phyloP scores from a whole-genome alignment of 1,139 yeast species.

The Debaryomyces robertsiae region DNA sequence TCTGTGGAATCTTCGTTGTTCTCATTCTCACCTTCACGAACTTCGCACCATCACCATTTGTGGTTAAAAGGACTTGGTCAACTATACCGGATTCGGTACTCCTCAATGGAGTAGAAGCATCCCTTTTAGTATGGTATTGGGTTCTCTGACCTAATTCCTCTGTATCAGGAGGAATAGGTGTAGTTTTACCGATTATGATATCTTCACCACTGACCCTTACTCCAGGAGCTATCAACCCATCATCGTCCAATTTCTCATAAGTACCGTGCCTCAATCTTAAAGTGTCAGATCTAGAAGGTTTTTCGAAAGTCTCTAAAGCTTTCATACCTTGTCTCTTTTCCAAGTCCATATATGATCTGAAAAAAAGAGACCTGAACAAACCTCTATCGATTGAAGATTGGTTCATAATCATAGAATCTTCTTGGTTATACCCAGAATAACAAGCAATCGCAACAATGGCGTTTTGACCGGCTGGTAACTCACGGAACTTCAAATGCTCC shows the following conservation, averaged over 20 bases:
- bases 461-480: constrained; percentile 98
- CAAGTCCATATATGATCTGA: constrained; percentile 97
- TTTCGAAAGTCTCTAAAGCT: constrained; percentile 92
- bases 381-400: constrained; percentile 98
- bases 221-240: constrained; percentile 97
- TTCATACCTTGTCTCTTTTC: constrained; percentile 99
- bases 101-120: constrained; percentile 96
- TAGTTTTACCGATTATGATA: constrained; percentile 96
- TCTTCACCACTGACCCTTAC: constrained; percentile 98
- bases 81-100: constrained; percentile 98
- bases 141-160: constrained; percentile 99
- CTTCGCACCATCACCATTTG: constrained; percentile 96
- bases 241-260: constrained; percentile 96
- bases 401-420: constrained; percentile 99
- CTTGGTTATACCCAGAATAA: constrained; percentile 98
- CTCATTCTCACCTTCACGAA: constrained; percentile 98
- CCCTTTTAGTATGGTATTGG: constrained; percentile 96
- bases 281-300: constrained; percentile 93
- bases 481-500: constrained; percentile 97
- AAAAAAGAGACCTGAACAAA: constrained; percentile 89
- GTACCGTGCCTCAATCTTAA: constrained; percentile 96
- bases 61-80: constrained; percentile 93
- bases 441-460: constrained; percentile 98
- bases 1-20: constrained; percentile 97
- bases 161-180: constrained; percentile 97